These are phyloP conservation scores for Hermanozyma aechmeae DNA, from an alignment of 805 yeast species.

Conservation along the genomic window DNA sequence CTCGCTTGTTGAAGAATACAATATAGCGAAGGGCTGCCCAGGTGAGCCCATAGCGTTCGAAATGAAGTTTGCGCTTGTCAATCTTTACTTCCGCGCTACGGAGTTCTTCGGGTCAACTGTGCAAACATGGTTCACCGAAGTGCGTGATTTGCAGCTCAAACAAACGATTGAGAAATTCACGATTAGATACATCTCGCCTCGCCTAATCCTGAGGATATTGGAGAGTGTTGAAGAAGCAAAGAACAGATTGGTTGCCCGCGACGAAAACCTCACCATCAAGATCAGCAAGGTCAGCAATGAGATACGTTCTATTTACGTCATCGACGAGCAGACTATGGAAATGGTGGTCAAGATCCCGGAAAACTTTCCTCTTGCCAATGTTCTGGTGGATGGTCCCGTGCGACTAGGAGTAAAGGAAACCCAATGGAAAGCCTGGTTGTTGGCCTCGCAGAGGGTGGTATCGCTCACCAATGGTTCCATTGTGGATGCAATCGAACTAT, in stretches of 20 bases:
- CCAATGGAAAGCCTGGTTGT: slow-evolving; percentile 91
- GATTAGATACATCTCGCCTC: slow-evolving; percentile 51
- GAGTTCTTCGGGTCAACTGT: slow-evolving; percentile 45
- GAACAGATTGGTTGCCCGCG: slow-evolving; percentile 18
- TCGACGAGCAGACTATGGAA: slow-evolving; percentile 84
- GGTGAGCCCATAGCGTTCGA: slow-evolving; percentile 21
- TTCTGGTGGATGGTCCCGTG: slow-evolving; percentile 66
- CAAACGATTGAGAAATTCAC: slow-evolving; percentile 55
- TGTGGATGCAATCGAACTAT: slow-evolving; percentile 55
- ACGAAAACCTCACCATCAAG: slow-evolving; percentile 46
- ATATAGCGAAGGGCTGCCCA: slow-evolving; percentile 9
- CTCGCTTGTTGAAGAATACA: slow-evolving; percentile 13
- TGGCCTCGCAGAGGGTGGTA: slow-evolving; percentile 80
- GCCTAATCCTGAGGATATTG: slow-evolving; percentile 50
- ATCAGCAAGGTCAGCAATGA: slow-evolving; percentile 56
- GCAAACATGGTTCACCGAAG: slow-evolving; percentile 61
- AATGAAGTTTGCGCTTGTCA: slow-evolving; percentile 31
- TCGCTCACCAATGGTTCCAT: slow-evolving; percentile 68
- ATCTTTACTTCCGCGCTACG: slow-evolving; percentile 43
- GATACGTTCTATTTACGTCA: slow-evolving; percentile 60
- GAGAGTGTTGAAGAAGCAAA: slow-evolving; percentile 37
- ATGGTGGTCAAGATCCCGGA: slow-evolving; percentile 66
- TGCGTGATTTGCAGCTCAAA: slow-evolving; percentile 61
- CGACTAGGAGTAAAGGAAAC: slow-evolving; percentile 84
- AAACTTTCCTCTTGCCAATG: slow-evolving; percentile 69